Evolutionary conservation across 345 rosid species (phyloP).

Genomic region (Populus pruinosa): DNA sequence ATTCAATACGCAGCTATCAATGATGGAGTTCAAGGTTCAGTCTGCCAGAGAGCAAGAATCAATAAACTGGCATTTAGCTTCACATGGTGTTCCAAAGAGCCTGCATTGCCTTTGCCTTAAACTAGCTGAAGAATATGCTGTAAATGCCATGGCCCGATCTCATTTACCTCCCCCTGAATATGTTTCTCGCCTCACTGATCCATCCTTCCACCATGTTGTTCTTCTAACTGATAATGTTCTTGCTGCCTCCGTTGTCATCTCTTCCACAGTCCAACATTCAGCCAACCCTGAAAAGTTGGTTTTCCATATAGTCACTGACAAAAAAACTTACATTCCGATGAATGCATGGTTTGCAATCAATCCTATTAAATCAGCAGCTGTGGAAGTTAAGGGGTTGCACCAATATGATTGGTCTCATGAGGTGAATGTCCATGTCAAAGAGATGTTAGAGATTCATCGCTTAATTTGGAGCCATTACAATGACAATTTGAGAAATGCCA

Average conservation of each 20-base stretch:
- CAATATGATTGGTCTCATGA: conserved; percentile 87
- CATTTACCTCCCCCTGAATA: conserved; percentile 79
- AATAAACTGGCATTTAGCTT: conserved; percentile 85
- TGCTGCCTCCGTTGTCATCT: conserved; percentile 84
- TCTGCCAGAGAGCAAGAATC: conserved; percentile 71
- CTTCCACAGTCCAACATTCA: conserved; percentile 63
- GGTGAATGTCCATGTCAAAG: conserved; percentile 62
- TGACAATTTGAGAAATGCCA: conserved; percentile 51
- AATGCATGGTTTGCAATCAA: conserved; percentile 93
- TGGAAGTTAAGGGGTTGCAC: conserved; percentile 92
- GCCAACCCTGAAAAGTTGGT: conserved; percentile 66
- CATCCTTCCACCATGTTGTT: conserved; percentile 69
- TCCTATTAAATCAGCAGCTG: conserved; percentile 56
- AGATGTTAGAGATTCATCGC: conserved; percentile 70
- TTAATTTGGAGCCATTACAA: conserved; percentile 58
- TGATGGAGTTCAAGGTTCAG: conserved; percentile 72
- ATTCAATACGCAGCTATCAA: conserved; percentile 45
- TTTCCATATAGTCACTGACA: conserved; percentile 87
- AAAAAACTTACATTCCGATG: conserved; percentile 89
- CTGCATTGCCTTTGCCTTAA: conserved; percentile 79
- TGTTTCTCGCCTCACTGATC: conserved; percentile 61
- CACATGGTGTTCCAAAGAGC: conserved; percentile 82
- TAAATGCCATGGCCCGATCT: conserved; percentile 71
- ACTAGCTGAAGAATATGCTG: conserved; percentile 84
- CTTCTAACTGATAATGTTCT: conserved; percentile 82